Conservation (phyloP, 176 grass and related monocot species). For the Raddia distichophylla region DNA sequence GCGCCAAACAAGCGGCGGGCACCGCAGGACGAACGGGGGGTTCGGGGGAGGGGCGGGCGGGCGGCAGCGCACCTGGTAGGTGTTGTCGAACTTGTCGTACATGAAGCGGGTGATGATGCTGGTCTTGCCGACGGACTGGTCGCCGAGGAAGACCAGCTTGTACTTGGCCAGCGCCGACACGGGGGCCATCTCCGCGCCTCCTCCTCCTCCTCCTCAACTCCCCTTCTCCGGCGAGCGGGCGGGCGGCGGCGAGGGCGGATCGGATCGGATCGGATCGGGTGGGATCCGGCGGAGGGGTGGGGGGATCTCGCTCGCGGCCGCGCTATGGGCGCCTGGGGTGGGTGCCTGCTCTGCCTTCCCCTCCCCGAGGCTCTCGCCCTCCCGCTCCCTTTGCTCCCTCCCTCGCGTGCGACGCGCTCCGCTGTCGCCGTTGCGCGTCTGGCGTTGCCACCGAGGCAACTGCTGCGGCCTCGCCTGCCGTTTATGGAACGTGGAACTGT, state of each 20-base stretch:
- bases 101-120: slow-evolving; percentile 97
- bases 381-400: slow-evolving; percentile 13
- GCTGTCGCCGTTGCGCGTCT: slow-evolving; percentile 27
- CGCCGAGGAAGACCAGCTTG: slow-evolving; percentile 92
- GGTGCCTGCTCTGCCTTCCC: not conserved
- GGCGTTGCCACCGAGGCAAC: slow-evolving; percentile 40
- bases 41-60: too few relatives aligned
- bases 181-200: slow-evolving; percentile 61
- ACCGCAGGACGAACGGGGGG: not conserved
- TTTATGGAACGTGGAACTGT: slow-evolving; percentile 5
- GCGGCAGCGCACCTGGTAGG: slow-evolving; percentile 51
- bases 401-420: slow-evolving; percentile 42
- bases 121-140: slow-evolving; percentile 97
- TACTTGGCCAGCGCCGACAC: slow-evolving; percentile 93
- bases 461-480: slow-evolving; percentile 32
- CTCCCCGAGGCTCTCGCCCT: slow-evolving; percentile 34
- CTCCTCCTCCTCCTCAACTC: not conserved
- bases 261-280: slow-evolving; percentile 49
- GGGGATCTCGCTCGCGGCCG: slow-evolving; percentile 40
- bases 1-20: not conserved
- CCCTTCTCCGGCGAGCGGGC: slow-evolving; percentile 26
- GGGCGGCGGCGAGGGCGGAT: slow-evolving; percentile 38
- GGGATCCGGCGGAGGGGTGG: slow-evolving; percentile 1
- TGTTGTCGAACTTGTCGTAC: slow-evolving; percentile 98
- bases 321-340: slow-evolving; percentile 29